Conservation (phyloP, 1,284 basidiomycete genomes). For the Cutaneotrichosporon mucoides region DNA sequence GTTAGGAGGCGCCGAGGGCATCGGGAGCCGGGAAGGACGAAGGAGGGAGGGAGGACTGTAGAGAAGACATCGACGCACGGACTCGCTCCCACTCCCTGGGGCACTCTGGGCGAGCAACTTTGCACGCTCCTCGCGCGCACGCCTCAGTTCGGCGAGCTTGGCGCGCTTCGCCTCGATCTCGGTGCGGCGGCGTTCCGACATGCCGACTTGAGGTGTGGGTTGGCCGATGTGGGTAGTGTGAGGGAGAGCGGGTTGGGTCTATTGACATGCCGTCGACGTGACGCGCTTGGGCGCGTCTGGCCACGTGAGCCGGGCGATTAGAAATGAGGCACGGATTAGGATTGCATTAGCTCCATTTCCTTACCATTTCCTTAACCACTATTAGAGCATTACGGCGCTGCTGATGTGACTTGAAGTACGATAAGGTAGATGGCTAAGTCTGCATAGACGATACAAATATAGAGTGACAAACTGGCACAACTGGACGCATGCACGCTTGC, state of each 20-base stretch:
- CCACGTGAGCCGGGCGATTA: neutral
- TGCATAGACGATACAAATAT: neutral
- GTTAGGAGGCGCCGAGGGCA: too few relatives aligned
- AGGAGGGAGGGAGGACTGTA: too few relatives aligned
- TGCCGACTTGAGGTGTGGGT: slow-evolving; percentile 3
- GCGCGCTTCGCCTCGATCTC: slow-evolving; percentile 90
- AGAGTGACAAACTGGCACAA: neutral
- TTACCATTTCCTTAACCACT: too few relatives aligned
- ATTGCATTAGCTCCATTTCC: too few relatives aligned
- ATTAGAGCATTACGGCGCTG: too few relatives aligned
- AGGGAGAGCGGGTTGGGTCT: neutral
- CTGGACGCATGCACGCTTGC: neutral
- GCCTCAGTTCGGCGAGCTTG: slow-evolving; percentile 68
- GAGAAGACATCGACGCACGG: neutral
- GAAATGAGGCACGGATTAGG: neutral
- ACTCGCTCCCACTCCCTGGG: slow-evolving; percentile 6
- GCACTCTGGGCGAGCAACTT: slow-evolving; percentile 31
- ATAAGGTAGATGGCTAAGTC: too few relatives aligned
- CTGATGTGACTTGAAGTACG: too few relatives aligned
- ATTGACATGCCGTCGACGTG: neutral
- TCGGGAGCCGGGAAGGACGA: too few relatives aligned
- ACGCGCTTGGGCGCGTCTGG: neutral
- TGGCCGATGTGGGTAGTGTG: neutral
- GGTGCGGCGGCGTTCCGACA: slow-evolving; percentile 56
- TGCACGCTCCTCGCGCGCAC: slow-evolving; percentile 45